A percentile compares a stretch with the other conserved stretches of the same genome.
These are phyloP conservation scores for Penicillium sp. DNA, from an alignment of 2,329 filamentous ascomycete species.

Conservation along the genomic window DNA sequence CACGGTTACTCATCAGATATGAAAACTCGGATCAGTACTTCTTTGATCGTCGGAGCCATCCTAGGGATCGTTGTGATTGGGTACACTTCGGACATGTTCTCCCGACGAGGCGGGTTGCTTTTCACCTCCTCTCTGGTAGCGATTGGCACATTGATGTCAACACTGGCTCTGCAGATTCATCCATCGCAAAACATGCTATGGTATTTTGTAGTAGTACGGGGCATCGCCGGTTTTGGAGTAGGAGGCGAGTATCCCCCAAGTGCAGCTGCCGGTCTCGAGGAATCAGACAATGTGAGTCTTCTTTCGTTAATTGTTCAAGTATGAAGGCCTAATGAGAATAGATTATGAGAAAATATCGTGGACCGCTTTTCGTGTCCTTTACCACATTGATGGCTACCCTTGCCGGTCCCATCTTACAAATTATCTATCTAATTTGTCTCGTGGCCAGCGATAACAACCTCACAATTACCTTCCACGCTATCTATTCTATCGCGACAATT, in stretches of 20 bases:
- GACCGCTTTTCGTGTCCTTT: slow-evolving; percentile 35
- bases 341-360: slow-evolving; percentile 26
- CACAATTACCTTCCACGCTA: slow-evolving; percentile 25
- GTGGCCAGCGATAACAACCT: slow-evolving; percentile 36
- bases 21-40: slow-evolving; percentile 31
- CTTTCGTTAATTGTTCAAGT: background rate
- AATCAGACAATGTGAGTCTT: slow-evolving; percentile 29
- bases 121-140: slow-evolving; percentile 29
- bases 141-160: slow-evolving; percentile 33
- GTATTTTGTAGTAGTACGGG: slow-evolving; percentile 37
- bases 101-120: slow-evolving; percentile 25
- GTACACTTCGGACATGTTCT: slow-evolving; percentile 29
- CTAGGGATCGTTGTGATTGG: slow-evolving; percentile 27
- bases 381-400: slow-evolving; percentile 36
- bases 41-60: slow-evolving; percentile 29
- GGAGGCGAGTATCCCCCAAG: slow-evolving; percentile 39
- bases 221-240: slow-evolving; percentile 37
- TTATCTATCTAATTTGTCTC: slow-evolving; percentile 36
- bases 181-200: slow-evolving; percentile 34
- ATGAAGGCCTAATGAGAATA: slow-evolving; percentile 6
- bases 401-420: slow-evolving; percentile 32
- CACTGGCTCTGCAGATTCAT: slow-evolving; percentile 37
- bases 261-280: slow-evolving; percentile 37
- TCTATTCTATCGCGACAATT: slow-evolving; percentile 33
- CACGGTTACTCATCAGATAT: slow-evolving; percentile 25